Evolutionary conservation across 164 flowering plant genomes (phyloP), one percentile per base, ranked within the genome.

Genomic region (Brasenia schreberi): DNA sequence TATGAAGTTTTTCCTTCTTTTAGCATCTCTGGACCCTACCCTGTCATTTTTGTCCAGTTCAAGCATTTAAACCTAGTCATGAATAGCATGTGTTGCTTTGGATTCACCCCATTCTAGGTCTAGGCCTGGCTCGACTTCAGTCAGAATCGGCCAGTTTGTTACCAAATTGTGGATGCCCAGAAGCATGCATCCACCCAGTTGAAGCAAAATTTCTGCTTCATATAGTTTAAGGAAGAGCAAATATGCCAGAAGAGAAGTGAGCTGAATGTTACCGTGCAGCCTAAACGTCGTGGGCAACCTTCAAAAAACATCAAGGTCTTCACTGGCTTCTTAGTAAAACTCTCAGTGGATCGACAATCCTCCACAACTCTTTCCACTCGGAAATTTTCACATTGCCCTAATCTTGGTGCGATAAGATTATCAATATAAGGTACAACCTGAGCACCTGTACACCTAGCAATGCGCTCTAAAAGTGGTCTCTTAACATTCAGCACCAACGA

Each of bases 281-380:
- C 96, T 66, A 88, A 76, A 62, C 97, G 99, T 83, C 89, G 82
- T 19, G 99, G 95, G 71, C 98, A 95, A 59, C 98, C 97, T 79
- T 90, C 98, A 75, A 93, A 88, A 75, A 78, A 93, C 98, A 93
- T 93, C 75, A 93, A 77, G 1, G 96, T 93, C 77, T 86, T 93
- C 1, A 85, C 78, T 53, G 84, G 81, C 68, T 81, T 90, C 77
- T 77, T 90, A 80, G 78, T 83, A 58, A 74, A 67, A 67, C 87
- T 94, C 70, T 74, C 81, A 64, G 74, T 61, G 49, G 69, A 19
- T 67, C 77, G 82, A 69, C 74, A 86, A 12, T 84, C 92, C 81
- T 92, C 98, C 42, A 76, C 62, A 4, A 90, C 80, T 75, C 78
- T 86, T 66, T 90, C 98, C 63, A 92, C 63, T n/a, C 83, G 81